phyloP scores from a whole-genome alignment of 306 rosid genomes.

The Sindora glabra region DNA sequence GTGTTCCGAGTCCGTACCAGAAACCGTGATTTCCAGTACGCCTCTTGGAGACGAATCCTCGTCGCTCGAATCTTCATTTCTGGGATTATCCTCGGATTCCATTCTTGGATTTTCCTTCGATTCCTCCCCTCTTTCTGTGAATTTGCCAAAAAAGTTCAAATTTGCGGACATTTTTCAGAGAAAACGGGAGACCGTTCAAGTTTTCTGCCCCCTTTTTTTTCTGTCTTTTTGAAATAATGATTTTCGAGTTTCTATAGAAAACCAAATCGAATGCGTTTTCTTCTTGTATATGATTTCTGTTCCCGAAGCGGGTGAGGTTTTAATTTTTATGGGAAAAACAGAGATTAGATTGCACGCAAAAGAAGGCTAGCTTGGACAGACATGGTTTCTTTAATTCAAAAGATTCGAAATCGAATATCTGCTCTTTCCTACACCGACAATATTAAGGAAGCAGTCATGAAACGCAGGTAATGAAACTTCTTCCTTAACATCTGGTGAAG shows the following conservation, averaged over 20 bases:
- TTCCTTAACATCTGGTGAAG: conserved; percentile 19
- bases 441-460: conserved; percentile 1
- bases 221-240: too few relatives aligned
- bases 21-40: conserved; percentile 46
- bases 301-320: too few relatives aligned
- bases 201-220: background rate
- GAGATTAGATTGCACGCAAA: too few relatives aligned
- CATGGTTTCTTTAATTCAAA: too few relatives aligned
- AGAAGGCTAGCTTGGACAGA: conserved; percentile 34
- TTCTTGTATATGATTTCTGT: too few relatives aligned
- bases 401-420: background rate
- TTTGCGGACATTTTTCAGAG: background rate
- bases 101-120: conserved; percentile 25
- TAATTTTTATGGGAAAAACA: too few relatives aligned
- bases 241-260: too few relatives aligned
- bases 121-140: conserved; percentile 18
- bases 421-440: conserved; percentile 15
- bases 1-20: conserved; percentile 55
- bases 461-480: background rate
- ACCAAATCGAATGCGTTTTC: too few relatives aligned
- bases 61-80: conserved; percentile 15
- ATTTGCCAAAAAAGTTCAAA: background rate
- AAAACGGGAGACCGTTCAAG: background rate
- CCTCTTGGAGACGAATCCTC: conserved; percentile 66
- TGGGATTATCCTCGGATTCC: background rate